Evolutionary conservation across 768 basidiomycete species (phyloP).

Genomic region (Leucocoprinus birnbaumii): DNA sequence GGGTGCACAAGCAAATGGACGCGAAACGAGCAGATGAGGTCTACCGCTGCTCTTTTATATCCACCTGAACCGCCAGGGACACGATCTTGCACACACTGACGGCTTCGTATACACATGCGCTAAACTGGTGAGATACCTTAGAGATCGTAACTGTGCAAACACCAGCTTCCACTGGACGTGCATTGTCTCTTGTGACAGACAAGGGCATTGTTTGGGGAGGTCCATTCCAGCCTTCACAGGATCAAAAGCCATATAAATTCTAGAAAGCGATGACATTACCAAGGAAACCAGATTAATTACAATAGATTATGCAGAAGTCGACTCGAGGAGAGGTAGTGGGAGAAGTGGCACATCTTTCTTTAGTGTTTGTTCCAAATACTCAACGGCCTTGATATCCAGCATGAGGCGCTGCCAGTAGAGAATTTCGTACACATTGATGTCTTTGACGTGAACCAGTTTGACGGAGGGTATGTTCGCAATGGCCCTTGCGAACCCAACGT

Average conservation of each 20-base stretch:
- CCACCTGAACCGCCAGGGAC: no score
- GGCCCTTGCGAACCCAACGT: constrained; percentile 55
- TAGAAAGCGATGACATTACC: neutral
- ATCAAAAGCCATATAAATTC: neutral
- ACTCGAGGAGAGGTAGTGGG: constrained; percentile 16
- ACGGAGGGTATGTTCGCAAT: constrained; percentile 72
- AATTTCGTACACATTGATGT: constrained; percentile 78
- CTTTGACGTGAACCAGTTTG: constrained; percentile 57
- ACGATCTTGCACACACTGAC: no score
- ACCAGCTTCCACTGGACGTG: constrained; percentile 59
- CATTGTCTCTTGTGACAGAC: constrained; percentile 91
- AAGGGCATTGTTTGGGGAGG: no score
- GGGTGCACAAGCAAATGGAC: no score
- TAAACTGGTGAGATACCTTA: constrained; percentile 40
- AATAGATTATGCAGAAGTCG: constrained; percentile 4
- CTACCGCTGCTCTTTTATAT: no score
- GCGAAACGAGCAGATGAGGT: no score
- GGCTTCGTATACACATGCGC: no score
- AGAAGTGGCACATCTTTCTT: constrained; percentile 40
- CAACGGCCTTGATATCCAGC: constrained; percentile 80
- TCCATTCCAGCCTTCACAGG: no score
- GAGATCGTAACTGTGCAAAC: neutral
- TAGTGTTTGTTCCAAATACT: constrained; percentile 66
- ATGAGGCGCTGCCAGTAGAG: constrained; percentile 82
- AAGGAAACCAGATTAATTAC: neutral